Percentiles rank a stretch among this genome's conserved stretches.
Evolutionary conservation across 495 filamentous ascomycete genomes (phyloP).

Genomic region (Aspergillus indologenus): DNA sequence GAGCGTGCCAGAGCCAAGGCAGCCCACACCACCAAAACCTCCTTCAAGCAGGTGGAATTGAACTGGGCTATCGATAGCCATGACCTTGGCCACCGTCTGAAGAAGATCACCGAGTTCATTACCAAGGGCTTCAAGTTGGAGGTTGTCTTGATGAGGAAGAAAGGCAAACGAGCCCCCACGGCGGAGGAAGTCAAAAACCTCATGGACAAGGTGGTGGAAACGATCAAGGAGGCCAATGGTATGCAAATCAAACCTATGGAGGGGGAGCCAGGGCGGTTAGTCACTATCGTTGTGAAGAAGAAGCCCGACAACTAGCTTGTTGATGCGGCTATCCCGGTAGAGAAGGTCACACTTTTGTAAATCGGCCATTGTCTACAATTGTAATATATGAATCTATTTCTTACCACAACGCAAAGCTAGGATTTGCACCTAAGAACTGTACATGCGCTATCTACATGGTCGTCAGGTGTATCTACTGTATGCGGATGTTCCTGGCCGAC

Average conservation of each 20-base stretch:
- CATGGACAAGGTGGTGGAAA: constrained; percentile 36
- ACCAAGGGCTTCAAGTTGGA: constrained; percentile 62
- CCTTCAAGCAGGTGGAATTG: constrained; percentile 70
- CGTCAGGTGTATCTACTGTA: no score
- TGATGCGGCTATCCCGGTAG: neutral
- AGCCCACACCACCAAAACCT: constrained; percentile 27
- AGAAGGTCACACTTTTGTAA: neutral
- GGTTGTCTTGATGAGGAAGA: constrained; percentile 52
- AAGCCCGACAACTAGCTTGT: constrained; percentile 12
- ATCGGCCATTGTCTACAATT: neutral
- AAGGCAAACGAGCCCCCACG: constrained; percentile 39
- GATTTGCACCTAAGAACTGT: no score
- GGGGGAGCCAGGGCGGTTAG: constrained; percentile 41
- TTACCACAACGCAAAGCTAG: no score
- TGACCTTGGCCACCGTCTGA: constrained; percentile 61
- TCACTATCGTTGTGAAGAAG: constrained; percentile 40
- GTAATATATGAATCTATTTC: no score
- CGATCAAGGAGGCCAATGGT: constrained; percentile 35
- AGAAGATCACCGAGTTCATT: constrained; percentile 59
- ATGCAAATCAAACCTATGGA: constrained; percentile 41
- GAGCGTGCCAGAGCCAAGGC: constrained; percentile 43
- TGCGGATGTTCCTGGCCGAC: constrained; percentile 10
- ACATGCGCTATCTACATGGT: no score
- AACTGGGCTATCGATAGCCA: constrained; percentile 76
- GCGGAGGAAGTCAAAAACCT: constrained; percentile 43